These are phyloP conservation scores for Claviceps pazoutovae DNA, from an alignment of 2,329 filamentous ascomycete species.

Conservation along the genomic window DNA sequence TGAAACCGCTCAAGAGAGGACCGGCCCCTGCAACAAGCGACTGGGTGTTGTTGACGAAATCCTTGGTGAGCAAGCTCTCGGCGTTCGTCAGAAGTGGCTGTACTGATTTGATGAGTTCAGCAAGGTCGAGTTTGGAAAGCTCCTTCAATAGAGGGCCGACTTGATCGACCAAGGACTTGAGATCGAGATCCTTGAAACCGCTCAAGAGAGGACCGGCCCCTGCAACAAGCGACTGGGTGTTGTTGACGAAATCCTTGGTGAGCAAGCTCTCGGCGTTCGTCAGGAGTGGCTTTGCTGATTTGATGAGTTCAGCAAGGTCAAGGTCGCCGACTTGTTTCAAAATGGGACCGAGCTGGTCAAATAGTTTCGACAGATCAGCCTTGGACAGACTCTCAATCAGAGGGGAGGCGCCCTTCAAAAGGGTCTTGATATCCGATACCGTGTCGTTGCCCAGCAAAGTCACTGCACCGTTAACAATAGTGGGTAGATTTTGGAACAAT, in stretches of 20 bases:
- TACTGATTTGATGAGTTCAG: no score
- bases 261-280: conserved; percentile 4
- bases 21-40: conserved; percentile 10
- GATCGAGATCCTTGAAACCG: conserved; percentile 17
- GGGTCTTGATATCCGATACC: conserved; percentile 1
- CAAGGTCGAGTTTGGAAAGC: conserved; percentile 5
- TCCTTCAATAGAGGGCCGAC: conserved; percentile 17
- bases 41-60: conserved; percentile 10
- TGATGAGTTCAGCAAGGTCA: conserved; percentile 3
- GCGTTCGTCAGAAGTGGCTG: conserved; percentile 1
- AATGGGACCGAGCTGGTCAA: conserved; percentile 4
- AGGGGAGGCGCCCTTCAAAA: conserved; percentile 3
- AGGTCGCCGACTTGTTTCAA: not conserved
- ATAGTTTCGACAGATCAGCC: conserved; percentile 3
- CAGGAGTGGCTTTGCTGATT: conserved; percentile 8
- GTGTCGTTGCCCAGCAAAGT: conserved; percentile 3
- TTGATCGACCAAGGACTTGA: conserved; percentile 9
- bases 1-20: conserved; percentile 21
- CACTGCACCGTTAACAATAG: conserved; percentile 1
- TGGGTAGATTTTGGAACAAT: conserved; percentile 8
- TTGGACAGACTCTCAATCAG: conserved; percentile 5
- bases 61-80: conserved; percentile 5
- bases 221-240: conserved; percentile 5
- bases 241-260: conserved; percentile 11
- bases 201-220: conserved; percentile 19